Base-by-base conservation (phyloP, 768 basidiomycete genomes). In the Pisolithus marmoratus region DNA sequence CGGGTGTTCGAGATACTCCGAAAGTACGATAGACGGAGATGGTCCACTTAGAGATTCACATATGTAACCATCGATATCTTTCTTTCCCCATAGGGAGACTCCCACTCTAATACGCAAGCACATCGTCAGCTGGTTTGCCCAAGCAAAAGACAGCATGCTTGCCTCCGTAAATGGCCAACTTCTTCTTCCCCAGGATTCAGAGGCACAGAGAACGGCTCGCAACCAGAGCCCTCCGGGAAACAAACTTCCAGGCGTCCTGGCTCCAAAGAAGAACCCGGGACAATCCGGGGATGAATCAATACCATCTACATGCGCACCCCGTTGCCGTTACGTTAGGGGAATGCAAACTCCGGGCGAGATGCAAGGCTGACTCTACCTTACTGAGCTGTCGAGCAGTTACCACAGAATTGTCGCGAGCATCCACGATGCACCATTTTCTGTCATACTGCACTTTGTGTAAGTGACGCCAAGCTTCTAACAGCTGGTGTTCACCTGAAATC, bases 341-440 rank as follows among this genome's bases (percentile, higher is more conserved):
- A 14, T 4, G 34, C 14, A 5, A 34, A 34, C 34, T 15, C 1
- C 1, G 14, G 12, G 34, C 34, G 34, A 34, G 4, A 14, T n/a
- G 5, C 22, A 26, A 17, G 43, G 29, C 7, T 24, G 41, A 24
- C 43, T 56, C 22, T 60, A 81, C 87, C 75, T 83, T 82, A 23
- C 79, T 56, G 31, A 79, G 65, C 50, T 83, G 79, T 47, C 88
- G 77, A 5, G 87, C 88, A 2, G 88, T 91, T 40, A 90, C 70
- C 22, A 87, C 74, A 4, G 61, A 60, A 41, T 79, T 70, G 5
- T 72, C 78, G 8, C 70, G 68, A 3, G 75, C 75, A 56, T 84
- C 83, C 46, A 87, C 73, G 59, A 90, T 75, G 55, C 80, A 83
- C 80, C 86, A 88, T 64, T 70, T 74, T 55, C 88, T 76, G 60